A percentile compares a stretch with the other conserved stretches of the same genome.
Evolutionary conservation across 2,329 filamentous ascomycete genomes (phyloP).

Genomic region (Colletotrichum paranaense): DNA sequence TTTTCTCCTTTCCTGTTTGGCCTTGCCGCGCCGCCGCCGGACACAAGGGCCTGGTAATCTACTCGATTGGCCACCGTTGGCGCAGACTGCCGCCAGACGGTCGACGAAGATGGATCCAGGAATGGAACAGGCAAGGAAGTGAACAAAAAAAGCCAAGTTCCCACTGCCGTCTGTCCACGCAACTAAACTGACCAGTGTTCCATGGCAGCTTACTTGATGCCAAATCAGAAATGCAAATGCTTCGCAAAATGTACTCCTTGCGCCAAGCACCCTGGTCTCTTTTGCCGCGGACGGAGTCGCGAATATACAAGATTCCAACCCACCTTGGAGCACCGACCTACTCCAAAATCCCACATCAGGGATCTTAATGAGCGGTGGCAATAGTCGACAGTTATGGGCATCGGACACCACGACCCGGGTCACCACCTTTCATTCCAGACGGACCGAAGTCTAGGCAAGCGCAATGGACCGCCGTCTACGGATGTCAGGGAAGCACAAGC

Average conservation of each 20-base stretch:
- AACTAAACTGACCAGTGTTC: neutral
- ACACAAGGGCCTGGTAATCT: conserved; percentile 7
- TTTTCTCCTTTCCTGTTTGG: neutral
- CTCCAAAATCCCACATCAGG: conserved; percentile 8
- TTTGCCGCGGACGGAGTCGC: conserved; percentile 29
- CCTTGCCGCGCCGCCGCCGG: conserved; percentile 25
- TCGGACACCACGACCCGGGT: neutral
- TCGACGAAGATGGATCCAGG: neutral
- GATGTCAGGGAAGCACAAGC: neutral
- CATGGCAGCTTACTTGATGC: neutral
- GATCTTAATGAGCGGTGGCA: neutral
- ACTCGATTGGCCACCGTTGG: conserved; percentile 30
- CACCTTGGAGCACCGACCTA: conserved; percentile 15
- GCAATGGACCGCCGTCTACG: neutral
- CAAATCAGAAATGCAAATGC: conserved; percentile 22
- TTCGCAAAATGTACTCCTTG: conserved; percentile 6
- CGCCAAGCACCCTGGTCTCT: conserved; percentile 16
- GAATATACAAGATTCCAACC: conserved; percentile 24
- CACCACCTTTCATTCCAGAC: neutral
- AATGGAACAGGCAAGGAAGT: conserved; percentile 1
- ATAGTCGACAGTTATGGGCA: neutral
- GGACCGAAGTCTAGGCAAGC: neutral
- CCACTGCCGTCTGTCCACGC: neutral
- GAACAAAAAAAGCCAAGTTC: conserved; percentile 10
- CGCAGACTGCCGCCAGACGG: conserved; percentile 24